Base-by-base conservation (phyloP, 2,329 filamentous ascomycete species). In the Fragosphaeria purpurea region DNA sequence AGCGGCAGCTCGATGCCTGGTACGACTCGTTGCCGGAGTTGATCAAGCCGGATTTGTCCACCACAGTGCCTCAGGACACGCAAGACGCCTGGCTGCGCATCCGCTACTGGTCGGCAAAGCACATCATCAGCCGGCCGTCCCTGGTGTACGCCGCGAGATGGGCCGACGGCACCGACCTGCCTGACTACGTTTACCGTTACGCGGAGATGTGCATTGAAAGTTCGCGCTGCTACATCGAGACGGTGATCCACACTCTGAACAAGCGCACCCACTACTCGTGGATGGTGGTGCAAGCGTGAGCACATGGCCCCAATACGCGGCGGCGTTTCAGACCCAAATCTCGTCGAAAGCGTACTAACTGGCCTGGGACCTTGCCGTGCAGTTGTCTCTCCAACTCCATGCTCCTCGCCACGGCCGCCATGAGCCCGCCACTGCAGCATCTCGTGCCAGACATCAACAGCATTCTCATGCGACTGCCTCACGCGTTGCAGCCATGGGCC, bases 1-100 rank as follows among this genome's bases (percentile, higher is more conserved):
- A 47, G 9, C 52, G 54, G 4, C 59, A 61, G 42, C 57, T 61
- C 11, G 56, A 60, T n/a, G 53, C 53, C 8, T 61, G 59, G 59
- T 61, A 59, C 40, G 56, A 58, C 3, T 52, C 54, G 7, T 50
- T 61, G 8, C 59, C 59, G 1, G 54, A 51, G 1, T 47, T 47
- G 32, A 61, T 61, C 37, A 60, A 57, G 44, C 59, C 59, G 1
- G 56, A 61, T 35, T 35, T 61, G 10, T 5, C 7, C 9, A 32
- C 13, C 32, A 31, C 31, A 4, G 30, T 6, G 4, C 43, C 43
- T 8, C 43, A 22, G 32, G 13, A 32, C 35, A 31, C 35, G 32
- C 43, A 44, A 9, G 43, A 44, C 11, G 43, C 31, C 32, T 44
- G 32, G 43, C 43, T 44, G 32, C 43, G 43, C 4, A 31, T 44